phyloP scores from a whole-genome alignment of 2,329 filamentous ascomycete genomes.

The Botrytis pseudocinerea region DNA sequence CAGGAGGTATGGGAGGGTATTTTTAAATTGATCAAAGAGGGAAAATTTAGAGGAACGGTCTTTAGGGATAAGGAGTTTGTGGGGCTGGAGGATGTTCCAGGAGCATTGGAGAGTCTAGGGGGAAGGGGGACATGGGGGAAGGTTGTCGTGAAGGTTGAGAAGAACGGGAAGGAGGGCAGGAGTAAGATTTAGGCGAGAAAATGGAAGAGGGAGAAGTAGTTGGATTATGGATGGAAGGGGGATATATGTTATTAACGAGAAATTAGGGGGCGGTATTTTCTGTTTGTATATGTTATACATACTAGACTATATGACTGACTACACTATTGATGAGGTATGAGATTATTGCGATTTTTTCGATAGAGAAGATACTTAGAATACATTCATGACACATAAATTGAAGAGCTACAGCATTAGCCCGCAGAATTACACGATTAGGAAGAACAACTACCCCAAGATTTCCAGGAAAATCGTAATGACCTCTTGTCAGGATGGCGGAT shows the following conservation, averaged over 20 bases:
- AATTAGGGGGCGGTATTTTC: neutral
- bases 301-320: neutral
- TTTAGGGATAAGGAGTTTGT: slow-evolving; percentile 81
- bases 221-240: neutral
- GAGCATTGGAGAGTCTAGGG: slow-evolving; percentile 75
- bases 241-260: neutral
- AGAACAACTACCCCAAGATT: neutral
- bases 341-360: neutral
- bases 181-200: slow-evolving; percentile 51
- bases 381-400: neutral
- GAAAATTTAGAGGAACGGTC: slow-evolving; percentile 79
- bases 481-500: neutral
- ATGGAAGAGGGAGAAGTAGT: neutral
- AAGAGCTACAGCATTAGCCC: neutral
- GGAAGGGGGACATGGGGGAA: slow-evolving; percentile 91
- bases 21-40: slow-evolving; percentile 71
- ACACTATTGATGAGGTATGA: neutral
- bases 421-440: too few species aligned
- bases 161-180: slow-evolving; percentile 56
- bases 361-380: neutral
- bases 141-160: slow-evolving; percentile 84
- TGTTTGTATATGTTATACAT: neutral
- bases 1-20: slow-evolving; percentile 79
- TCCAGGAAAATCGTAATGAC: neutral
- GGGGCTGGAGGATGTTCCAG: slow-evolving; percentile 76